These are phyloP conservation scores for Viola odorata DNA, from an alignment of 345 rosid species.

Conservation along the genomic window DNA sequence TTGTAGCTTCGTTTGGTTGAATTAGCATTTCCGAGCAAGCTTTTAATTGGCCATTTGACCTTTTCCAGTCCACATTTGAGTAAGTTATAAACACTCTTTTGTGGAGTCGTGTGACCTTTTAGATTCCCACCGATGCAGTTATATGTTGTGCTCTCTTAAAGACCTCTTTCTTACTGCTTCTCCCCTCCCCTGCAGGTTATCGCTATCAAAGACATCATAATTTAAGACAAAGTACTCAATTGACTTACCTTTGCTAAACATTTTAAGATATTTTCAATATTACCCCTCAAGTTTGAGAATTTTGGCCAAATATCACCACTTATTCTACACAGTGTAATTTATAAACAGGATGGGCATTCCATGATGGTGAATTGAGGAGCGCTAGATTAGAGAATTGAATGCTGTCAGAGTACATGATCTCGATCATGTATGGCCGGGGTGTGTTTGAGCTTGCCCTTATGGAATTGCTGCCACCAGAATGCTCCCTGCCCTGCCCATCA, in stretches of 20 bases:
- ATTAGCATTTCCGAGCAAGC: too few relatives aligned
- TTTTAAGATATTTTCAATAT: too few relatives aligned
- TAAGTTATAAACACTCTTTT: not conserved
- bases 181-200: slow-evolving; percentile 47
- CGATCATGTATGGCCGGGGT: slow-evolving; percentile 85
- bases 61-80: too few relatives aligned
- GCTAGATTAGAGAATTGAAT: slow-evolving; percentile 82
- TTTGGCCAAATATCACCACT: too few relatives aligned
- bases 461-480: slow-evolving; percentile 87
- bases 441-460: slow-evolving; percentile 65
- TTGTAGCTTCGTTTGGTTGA: too few relatives aligned
- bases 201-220: slow-evolving; percentile 78
- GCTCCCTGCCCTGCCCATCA: slow-evolving; percentile 92
- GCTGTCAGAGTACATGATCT: slow-evolving; percentile 57
- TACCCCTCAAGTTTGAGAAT: too few relatives aligned
- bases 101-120: not conserved
- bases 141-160: too few relatives aligned
- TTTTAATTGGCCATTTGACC: too few relatives aligned
- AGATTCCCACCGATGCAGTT: not conserved
- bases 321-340: not conserved
- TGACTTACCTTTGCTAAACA: too few relatives aligned
- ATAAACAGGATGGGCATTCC: slow-evolving; percentile 86
- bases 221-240: too few relatives aligned
- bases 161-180: not conserved
- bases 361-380: slow-evolving; percentile 76